phyloP scores from a whole-genome alignment of 352 stramenopile species.

The Phytophthora multivora region DNA sequence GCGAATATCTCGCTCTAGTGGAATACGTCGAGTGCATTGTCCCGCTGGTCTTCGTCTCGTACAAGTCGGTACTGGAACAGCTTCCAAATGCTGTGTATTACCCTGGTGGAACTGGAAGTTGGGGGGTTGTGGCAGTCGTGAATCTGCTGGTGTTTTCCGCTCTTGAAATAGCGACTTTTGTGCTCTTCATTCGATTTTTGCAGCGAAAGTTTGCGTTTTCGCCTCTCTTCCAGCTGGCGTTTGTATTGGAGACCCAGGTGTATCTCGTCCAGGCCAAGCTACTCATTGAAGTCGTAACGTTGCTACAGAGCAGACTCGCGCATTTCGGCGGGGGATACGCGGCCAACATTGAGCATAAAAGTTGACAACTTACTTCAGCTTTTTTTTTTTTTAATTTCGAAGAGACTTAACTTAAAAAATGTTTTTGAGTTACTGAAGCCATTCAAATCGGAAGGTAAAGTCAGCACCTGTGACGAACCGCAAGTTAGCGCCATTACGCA shows the following conservation, averaged over 20 bases:
- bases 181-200: constrained; percentile 25
- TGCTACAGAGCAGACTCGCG: constrained; percentile 12
- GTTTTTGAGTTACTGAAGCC: too few species aligned
- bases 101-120: constrained; percentile 11
- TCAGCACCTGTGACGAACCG: not conserved
- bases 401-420: too few species aligned
- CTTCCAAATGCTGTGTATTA: constrained; percentile 45
- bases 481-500: not conserved
- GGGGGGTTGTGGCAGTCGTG: not conserved
- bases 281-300: constrained; percentile 1
- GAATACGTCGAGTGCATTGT: constrained; percentile 53
- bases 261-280: constrained; percentile 5
- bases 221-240: constrained; percentile 36
- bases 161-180: constrained; percentile 40
- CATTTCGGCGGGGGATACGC: constrained; percentile 9
- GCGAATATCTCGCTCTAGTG: constrained; percentile 37
- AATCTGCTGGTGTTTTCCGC: constrained; percentile 29
- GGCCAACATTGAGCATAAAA: not conserved
- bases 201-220: constrained; percentile 38
- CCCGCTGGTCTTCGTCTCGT: constrained; percentile 37
- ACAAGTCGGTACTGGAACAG: constrained; percentile 35
- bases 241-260: constrained; percentile 41
- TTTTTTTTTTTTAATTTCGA: too few species aligned
- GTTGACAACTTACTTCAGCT: too few species aligned
- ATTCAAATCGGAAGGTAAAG: constrained; percentile 14